Conservation (phyloP, 2,329 filamentous ascomycete genomes). For the Fusarium pseudonygamai region DNA sequence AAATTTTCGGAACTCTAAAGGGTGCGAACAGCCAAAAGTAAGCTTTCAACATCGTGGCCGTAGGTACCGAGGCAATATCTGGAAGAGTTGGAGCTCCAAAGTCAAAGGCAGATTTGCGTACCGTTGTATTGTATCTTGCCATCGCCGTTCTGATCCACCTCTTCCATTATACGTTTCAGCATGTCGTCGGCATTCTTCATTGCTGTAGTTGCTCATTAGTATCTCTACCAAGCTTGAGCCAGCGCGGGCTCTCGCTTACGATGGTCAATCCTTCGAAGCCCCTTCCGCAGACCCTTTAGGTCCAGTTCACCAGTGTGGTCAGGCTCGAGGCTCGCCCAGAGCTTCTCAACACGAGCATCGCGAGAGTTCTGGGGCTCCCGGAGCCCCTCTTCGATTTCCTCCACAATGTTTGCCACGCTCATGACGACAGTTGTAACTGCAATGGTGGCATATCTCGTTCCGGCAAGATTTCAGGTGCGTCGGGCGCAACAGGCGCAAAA, state of each 20-base stretch:
- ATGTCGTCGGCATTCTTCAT: constrained; percentile 92
- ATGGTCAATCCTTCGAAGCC: constrained; percentile 88
- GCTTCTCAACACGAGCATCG: constrained; percentile 81
- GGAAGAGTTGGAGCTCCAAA: constrained; percentile 6
- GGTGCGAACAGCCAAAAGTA: constrained; percentile 25
- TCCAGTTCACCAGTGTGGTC: constrained; percentile 82
- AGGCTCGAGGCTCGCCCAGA: constrained; percentile 87
- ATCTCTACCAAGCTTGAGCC: constrained; percentile 14
- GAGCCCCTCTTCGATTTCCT: constrained; percentile 70
- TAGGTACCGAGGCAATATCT: constrained; percentile 28
- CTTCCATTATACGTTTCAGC: constrained; percentile 80
- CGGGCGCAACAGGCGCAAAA: constrained; percentile 22
- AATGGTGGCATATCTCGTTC: constrained; percentile 49
- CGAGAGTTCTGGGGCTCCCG: constrained; percentile 80
- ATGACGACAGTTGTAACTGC: constrained; percentile 43
- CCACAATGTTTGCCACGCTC: constrained; percentile 59
- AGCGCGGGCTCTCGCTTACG: constrained; percentile 62
- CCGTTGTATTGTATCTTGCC: constrained; percentile 92
- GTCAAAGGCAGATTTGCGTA: constrained; percentile 54
- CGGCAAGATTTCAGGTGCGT: constrained; percentile 22
- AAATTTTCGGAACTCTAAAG: constrained; percentile 85
- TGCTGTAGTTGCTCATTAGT: constrained; percentile 53
- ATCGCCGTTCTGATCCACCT: constrained; percentile 87
- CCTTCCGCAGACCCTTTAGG: constrained; percentile 83
- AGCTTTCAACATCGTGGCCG: constrained; percentile 23